Evolutionary conservation across 495 filamentous ascomycete genomes (phyloP), one percentile per base, ranked within the genome.

Genomic region (Tuber melanosporum): DNA sequence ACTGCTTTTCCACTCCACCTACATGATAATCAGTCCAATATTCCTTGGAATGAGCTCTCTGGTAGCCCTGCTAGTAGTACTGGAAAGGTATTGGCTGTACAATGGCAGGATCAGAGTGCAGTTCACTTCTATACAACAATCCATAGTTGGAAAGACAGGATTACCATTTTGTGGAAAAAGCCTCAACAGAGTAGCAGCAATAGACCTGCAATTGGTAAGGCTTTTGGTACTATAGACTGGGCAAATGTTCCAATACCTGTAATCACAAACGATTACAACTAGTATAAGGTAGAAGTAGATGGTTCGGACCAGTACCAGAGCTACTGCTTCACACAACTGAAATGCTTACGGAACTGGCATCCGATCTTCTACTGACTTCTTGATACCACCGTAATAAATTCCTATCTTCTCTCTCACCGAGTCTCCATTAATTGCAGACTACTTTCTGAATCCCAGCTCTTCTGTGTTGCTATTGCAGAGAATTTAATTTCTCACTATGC

Each of bases 231-330:
- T 2, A 57, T 70, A 3, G 42, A 71, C 1, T 71, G 19, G 22
- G 78, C 74, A 45, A 70, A 75, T 26, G 15, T 74, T 3, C 0
- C 9, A 39, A 77, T 79, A 32, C 66, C 78, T n/a, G 39, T 39
- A 41, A 49, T 74, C 74, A 79, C 81, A 12, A 57, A 81, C n/a
- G 76, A 79, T 71, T 77, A 81, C 66, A 81, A 79, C 70, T 42
- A 70, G 45, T 74, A 83, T 81, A 82, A 82, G 7, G 14, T 45
- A 0, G 79, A 81, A 22, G 76, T 83, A n/a, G 74, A 81, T 72
- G 72, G 75, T 22, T 44, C 75, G 32, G 77, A 78, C 49, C 76
- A 76, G n/a, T 42, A 71, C 14, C n/a, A 71, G 0, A 42, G 62
- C 49, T 76, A 76, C 66, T 84, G 82, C 72, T 62, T 77, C 41